Conservation (phyloP, 1,139 yeast genomes). For the Yamadazyma membranifaciens region DNA sequence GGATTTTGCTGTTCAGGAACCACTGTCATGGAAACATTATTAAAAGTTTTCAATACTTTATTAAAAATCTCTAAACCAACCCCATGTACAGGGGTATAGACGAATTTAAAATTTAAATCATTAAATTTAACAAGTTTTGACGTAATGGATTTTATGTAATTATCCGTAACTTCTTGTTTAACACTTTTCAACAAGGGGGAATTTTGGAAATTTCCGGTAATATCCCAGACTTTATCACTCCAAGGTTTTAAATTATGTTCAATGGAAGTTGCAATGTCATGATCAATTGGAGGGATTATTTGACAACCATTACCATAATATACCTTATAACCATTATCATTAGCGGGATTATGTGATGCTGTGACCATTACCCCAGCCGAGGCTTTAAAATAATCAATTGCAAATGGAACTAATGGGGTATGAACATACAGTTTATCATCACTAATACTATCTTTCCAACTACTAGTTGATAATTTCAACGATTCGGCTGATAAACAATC, state of each 20-base stretch:
- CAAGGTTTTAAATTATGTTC: constrained; percentile 62
- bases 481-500: constrained; percentile 31
- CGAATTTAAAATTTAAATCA: constrained; percentile 43
- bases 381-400: constrained; percentile 62
- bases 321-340: constrained; percentile 93
- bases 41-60: constrained; percentile 27
- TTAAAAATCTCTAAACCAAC: constrained; percentile 65
- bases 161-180: constrained; percentile 29
- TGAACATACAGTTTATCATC: constrained; percentile 49
- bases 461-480: constrained; percentile 12
- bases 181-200: constrained; percentile 23
- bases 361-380: constrained; percentile 93
- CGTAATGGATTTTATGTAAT: constrained; percentile 35
- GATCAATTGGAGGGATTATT: constrained; percentile 89
- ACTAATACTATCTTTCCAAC: constrained; percentile 4
- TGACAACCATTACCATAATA: constrained; percentile 94
- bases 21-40: constrained; percentile 23
- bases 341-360: constrained; percentile 93
- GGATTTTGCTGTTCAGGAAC: constrained; percentile 68
- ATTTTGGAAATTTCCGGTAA: constrained; percentile 29
- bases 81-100: constrained; percentile 95
- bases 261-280: constrained; percentile 65
- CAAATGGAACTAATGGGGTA: constrained; percentile 92
- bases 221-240: constrained; percentile 50
- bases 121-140: constrained; percentile 23